Evolutionary conservation across 2,329 filamentous ascomycete species (phyloP).

Genomic region (Diplocarpon rosae): DNA sequence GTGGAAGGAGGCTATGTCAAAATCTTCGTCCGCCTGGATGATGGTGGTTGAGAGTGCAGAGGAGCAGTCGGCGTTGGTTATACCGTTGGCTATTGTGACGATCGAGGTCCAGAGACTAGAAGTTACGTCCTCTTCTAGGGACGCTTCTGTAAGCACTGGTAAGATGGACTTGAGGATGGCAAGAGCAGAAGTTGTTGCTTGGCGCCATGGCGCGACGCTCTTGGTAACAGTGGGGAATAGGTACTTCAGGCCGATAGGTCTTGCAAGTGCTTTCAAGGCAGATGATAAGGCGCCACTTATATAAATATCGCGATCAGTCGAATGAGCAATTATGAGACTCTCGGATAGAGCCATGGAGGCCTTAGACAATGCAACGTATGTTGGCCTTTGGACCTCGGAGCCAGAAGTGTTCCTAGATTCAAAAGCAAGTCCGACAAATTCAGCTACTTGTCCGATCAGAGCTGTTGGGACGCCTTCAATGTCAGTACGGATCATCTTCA

Average conservation of each 20-base stretch:
- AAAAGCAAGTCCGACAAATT: constrained; percentile 63
- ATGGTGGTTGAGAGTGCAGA: constrained; percentile 32
- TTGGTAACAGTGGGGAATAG: constrained; percentile 62
- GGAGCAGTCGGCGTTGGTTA: constrained; percentile 53
- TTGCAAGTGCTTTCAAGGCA: constrained; percentile 55
- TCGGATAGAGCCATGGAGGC: constrained; percentile 63
- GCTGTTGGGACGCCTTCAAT: constrained; percentile 52
- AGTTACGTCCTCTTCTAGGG: constrained; percentile 35
- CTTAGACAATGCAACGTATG: constrained; percentile 84
- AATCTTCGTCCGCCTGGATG: constrained; percentile 60
- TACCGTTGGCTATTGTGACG: constrained; percentile 54
- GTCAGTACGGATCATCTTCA: constrained; percentile 58
- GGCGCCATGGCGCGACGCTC: constrained; percentile 63
- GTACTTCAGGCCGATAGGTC: constrained; percentile 71
- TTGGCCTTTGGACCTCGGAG: constrained; percentile 44
- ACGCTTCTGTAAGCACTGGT: constrained; percentile 41
- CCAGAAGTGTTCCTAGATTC: constrained; percentile 27
- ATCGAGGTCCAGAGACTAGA: constrained; percentile 61
- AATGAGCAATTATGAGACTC: constrained; percentile 46
- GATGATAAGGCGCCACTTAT: constrained; percentile 52
- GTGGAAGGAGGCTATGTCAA: constrained; percentile 68
- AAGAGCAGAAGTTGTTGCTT: constrained; percentile 62
- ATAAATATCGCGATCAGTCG: constrained; percentile 56
- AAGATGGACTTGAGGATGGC: constrained; percentile 57
- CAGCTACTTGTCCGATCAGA: constrained; percentile 58